Percentiles rank a stretch among this genome's conserved stretches.
Evolutionary conservation across 2,329 filamentous ascomycete genomes (phyloP).

Genomic region (Fonsecaea pugnacius): DNA sequence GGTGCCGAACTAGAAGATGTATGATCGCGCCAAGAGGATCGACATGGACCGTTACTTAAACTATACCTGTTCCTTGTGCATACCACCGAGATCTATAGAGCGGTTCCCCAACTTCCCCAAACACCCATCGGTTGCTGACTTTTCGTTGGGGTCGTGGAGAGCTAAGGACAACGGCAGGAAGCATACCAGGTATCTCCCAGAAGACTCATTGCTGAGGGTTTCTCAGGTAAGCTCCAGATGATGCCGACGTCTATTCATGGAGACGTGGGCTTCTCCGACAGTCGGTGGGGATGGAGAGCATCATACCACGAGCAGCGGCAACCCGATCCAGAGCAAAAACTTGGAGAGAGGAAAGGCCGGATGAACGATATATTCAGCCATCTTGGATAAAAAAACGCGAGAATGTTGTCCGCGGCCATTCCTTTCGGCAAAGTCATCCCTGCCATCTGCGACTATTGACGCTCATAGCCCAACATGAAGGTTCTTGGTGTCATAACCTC

Average conservation of each 20-base stretch:
- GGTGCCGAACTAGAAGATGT: neutral
- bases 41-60: neutral
- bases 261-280: neutral
- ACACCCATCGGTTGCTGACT: neutral
- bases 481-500: neutral
- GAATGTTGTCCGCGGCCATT: neutral
- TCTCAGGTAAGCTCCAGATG: neutral
- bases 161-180: neutral
- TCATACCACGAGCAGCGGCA: neutral
- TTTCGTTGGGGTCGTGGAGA: neutral
- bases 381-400: neutral
- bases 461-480: neutral
- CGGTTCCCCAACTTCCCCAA: neutral
- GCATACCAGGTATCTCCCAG: neutral
- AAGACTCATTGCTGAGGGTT: neutral
- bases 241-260: neutral
- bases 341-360: neutral
- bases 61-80: neutral
- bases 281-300: neutral
- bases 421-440: neutral
- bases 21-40: neutral
- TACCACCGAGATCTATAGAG: neutral
- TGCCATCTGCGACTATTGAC: neutral
- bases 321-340: neutral
- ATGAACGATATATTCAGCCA: neutral